Conservation (phyloP, 2,329 filamentous ascomycete genomes). For the Cordyceps cateniannulata region DNA sequence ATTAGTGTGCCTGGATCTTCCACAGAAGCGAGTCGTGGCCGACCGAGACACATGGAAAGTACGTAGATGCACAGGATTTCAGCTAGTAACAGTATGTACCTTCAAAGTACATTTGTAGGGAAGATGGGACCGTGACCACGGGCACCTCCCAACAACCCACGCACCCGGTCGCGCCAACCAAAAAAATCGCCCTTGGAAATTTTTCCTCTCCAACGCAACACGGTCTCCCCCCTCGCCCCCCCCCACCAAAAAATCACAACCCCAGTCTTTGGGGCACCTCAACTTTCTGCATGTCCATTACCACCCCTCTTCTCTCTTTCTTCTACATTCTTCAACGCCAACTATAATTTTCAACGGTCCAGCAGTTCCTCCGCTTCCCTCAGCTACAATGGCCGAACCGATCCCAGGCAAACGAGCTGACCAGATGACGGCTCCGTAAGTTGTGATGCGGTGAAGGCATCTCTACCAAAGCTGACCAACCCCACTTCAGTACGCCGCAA, state of each 20-base stretch:
- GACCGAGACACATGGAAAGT: too few species aligned
- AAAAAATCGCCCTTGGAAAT: constrained; percentile 26
- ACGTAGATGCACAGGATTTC: neutral
- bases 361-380: constrained; percentile 17
- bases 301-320: constrained; percentile 19
- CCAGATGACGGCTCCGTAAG: constrained; percentile 52
- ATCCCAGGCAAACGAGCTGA: constrained; percentile 59
- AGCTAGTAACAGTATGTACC: neutral
- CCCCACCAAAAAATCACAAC: constrained; percentile 35
- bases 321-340: constrained; percentile 19
- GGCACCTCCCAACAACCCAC: constrained; percentile 9
- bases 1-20: too few species aligned
- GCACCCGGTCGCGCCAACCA: constrained; percentile 3
- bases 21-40: too few species aligned
- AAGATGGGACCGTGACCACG: neutral
- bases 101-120: neutral
- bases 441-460: constrained; percentile 22
- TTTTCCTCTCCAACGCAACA: constrained; percentile 22
- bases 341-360: constrained; percentile 2
- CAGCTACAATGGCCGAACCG: constrained; percentile 52
- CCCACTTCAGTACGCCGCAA: constrained; percentile 76
- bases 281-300: constrained; percentile 27
- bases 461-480: constrained; percentile 34
- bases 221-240: neutral
- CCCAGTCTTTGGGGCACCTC: constrained; percentile 23